Percentiles rank a stretch among this genome's conserved stretches.
These are phyloP conservation scores for Rhizomucor miehei DNA, from an alignment of 371 early-diverging fungal species.

Conservation along the genomic window DNA sequence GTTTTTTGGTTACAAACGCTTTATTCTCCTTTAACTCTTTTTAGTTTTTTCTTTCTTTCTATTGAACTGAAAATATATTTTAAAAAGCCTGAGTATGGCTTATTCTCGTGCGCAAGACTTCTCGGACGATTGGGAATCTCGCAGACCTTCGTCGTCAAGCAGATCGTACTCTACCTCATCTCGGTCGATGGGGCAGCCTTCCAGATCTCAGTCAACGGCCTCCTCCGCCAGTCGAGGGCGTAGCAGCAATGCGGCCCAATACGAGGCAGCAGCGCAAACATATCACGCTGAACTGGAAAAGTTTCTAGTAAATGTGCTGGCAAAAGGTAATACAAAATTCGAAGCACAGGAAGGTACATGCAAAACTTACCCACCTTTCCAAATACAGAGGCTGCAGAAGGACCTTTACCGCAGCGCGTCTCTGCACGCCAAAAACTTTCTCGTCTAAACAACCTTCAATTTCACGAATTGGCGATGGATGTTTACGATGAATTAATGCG, in stretches of 20 bases:
- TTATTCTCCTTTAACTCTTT: not conserved
- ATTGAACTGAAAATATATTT: not conserved
- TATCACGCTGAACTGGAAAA: slow-evolving; percentile 38
- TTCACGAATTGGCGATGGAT: slow-evolving; percentile 92
- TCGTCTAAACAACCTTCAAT: slow-evolving; percentile 78
- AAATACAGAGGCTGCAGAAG: slow-evolving; percentile 41
- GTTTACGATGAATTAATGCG: slow-evolving; percentile 93
- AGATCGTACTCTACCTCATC: slow-evolving; percentile 21
- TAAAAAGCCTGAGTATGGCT: slow-evolving; percentile 17
- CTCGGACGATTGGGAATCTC: slow-evolving; percentile 33
- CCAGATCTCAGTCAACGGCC: slow-evolving; percentile 34
- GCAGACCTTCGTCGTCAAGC: slow-evolving; percentile 18
- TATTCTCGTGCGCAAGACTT: slow-evolving; percentile 30
- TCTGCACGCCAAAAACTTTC: slow-evolving; percentile 87
- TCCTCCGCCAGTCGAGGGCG: slow-evolving; percentile 30
- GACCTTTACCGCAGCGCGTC: slow-evolving; percentile 52
- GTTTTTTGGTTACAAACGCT: not conserved
- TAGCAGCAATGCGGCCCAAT: slow-evolving; percentile 17
- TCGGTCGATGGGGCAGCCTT: slow-evolving; percentile 23
- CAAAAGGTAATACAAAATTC: slow-evolving; percentile 32
- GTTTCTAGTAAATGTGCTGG: slow-evolving; percentile 27
- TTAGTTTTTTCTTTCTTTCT: slow-evolving; percentile 5
- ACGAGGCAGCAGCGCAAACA: slow-evolving; percentile 36
- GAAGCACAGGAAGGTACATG: not conserved
- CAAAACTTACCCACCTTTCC: not conserved